Percentiles rank a stretch among this genome's conserved stretches.
phyloP scores from a whole-genome alignment of 1,284 basidiomycete genomes.

The Jaminaea rosea region DNA sequence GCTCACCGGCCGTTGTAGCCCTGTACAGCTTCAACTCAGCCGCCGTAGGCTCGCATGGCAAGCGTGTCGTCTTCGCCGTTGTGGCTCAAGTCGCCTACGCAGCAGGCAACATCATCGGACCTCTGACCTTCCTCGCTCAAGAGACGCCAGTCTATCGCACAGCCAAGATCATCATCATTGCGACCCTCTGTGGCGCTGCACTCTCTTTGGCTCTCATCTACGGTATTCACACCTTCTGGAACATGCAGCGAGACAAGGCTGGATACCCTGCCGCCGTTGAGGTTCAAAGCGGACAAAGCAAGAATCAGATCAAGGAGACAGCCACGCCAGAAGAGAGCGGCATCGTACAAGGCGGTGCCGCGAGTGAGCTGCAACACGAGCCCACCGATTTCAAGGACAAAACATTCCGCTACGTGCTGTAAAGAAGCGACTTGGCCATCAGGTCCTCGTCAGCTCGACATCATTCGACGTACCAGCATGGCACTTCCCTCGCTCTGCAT shows the following conservation, averaged over 20 bases:
- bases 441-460: no score
- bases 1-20: conserved; percentile 1
- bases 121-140: neutral
- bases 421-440: no score
- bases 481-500: no score
- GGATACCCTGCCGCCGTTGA: neutral
- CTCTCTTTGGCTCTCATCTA: neutral
- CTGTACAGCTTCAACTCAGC: conserved; percentile 1
- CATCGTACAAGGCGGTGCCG: neutral
- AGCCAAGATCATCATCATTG: neutral
- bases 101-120: neutral
- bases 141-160: neutral
- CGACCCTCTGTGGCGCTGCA: neutral
- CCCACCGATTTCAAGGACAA: neutral
- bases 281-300: no score
- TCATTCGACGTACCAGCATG: no score
- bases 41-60: neutral
- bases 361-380: neutral
- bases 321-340: no score
- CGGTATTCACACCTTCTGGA: neutral
- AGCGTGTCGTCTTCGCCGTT: neutral
- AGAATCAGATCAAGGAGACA: no score
- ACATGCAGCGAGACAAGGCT: neutral
- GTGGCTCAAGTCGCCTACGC: neutral
- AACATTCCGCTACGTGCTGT: neutral